phyloP scores from a whole-genome alignment of 2,329 filamentous ascomycete species.

The Fusarium nurragi region DNA sequence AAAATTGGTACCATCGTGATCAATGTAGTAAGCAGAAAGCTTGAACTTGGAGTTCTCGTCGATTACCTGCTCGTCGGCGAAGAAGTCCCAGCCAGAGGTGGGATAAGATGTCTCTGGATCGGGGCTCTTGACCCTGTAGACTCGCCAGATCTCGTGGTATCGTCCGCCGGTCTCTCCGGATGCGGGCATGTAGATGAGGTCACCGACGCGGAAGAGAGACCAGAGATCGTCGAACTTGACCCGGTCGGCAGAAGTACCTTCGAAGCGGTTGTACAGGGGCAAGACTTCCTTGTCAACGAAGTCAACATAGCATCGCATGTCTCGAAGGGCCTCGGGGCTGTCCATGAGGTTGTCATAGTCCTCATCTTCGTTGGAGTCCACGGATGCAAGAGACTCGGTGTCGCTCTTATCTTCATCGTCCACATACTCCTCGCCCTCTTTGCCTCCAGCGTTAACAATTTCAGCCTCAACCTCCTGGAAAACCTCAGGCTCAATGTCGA shows the following conservation, averaged over 20 bases:
- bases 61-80: constrained; percentile 47
- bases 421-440: constrained; percentile 23
- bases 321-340: constrained; percentile 51
- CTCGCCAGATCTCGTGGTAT: constrained; percentile 53
- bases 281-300: constrained; percentile 56
- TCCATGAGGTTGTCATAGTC: constrained; percentile 52
- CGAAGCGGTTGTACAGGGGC: constrained; percentile 47
- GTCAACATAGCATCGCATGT: constrained; percentile 56
- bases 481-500: constrained; percentile 42
- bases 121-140: constrained; percentile 49
- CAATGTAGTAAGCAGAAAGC: constrained; percentile 54
- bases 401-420: constrained; percentile 42
- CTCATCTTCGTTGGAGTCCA: constrained; percentile 51
- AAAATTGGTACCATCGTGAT: constrained; percentile 53
- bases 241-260: constrained; percentile 42
- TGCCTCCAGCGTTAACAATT: constrained; percentile 34
- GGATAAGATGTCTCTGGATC: constrained; percentile 46
- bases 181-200: constrained; percentile 53
- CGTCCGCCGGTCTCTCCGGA: constrained; percentile 48
- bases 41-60: constrained; percentile 47
- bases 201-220: constrained; percentile 53
- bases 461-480: constrained; percentile 46
- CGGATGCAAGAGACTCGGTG: constrained; percentile 47
- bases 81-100: constrained; percentile 49
- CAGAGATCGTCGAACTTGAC: constrained; percentile 56